Percentiles rank a stretch among this genome's conserved stretches.
Evolutionary conservation across 495 filamentous ascomycete genomes (phyloP).

Genomic region (Massariosphaeria phaeospora): DNA sequence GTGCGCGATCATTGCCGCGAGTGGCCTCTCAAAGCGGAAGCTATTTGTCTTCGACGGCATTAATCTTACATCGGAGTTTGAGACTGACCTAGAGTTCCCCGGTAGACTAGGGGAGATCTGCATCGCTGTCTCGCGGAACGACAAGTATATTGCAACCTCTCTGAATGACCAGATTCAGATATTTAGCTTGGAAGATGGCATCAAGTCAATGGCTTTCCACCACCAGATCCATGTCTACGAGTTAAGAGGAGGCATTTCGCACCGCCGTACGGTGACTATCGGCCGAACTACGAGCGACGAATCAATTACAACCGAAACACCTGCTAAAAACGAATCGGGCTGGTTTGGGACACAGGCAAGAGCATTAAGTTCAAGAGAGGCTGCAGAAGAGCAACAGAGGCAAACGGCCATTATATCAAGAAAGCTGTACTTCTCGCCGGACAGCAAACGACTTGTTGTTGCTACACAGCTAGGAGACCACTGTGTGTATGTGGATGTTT

Average conservation of each 20-base stretch:
- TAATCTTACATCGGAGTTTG: constrained; percentile 10
- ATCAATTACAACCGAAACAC: not conserved
- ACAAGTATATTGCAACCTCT: constrained; percentile 22
- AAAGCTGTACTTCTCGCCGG: constrained; percentile 27
- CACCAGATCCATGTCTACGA: constrained; percentile 29
- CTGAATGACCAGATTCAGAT: constrained; percentile 26
- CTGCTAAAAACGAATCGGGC: constrained; percentile 20
- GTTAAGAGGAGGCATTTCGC: constrained; percentile 20
- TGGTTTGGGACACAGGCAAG: constrained; percentile 18
- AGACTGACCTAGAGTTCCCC: constrained; percentile 16
- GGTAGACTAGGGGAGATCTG: constrained; percentile 10
- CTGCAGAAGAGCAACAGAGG: constrained; percentile 27
- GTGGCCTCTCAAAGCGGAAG: not conserved
- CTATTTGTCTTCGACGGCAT: constrained; percentile 24
- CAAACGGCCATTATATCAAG: constrained; percentile 23
- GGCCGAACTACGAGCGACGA: constrained; percentile 7
- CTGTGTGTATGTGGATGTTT: constrained; percentile 29
- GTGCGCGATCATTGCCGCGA: constrained; percentile 20
- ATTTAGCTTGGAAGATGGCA: constrained; percentile 16
- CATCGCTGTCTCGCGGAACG: constrained; percentile 26
- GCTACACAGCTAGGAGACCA: constrained; percentile 29
- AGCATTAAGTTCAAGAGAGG: constrained; percentile 19
- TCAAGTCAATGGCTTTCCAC: constrained; percentile 24
- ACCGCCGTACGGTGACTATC: constrained; percentile 19
- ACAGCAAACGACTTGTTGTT: constrained; percentile 26